phyloP scores from a whole-genome alignment of 192 early-diverging fungal species.

The Martensiomyces pterosporus region DNA sequence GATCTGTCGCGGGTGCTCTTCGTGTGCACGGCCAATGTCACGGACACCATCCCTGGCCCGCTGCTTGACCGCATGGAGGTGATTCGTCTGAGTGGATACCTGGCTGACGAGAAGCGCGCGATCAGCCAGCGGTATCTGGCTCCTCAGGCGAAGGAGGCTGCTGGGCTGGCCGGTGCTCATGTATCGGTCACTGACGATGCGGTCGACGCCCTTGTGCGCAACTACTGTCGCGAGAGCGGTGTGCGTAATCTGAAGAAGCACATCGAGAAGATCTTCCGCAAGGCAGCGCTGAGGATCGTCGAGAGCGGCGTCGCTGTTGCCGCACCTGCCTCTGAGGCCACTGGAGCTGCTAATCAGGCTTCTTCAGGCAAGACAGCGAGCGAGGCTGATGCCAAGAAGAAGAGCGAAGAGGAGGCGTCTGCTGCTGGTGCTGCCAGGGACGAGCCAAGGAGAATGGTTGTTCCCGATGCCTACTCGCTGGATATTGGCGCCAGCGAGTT shows the following conservation, averaged over 20 bases:
- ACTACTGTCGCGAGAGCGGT: conserved; percentile 95
- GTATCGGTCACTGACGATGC: conserved; percentile 70
- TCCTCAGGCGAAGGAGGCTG: conserved; percentile 75
- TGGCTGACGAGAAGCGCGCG: conserved; percentile 86
- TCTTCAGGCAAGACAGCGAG: not conserved
- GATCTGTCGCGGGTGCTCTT: conserved; percentile 98
- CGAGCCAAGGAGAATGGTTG: conserved; percentile 42
- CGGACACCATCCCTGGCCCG: conserved; percentile 96
- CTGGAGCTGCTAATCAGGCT: conserved; percentile 1
- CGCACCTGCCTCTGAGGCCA: not conserved
- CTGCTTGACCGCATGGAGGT: conserved; percentile 99
- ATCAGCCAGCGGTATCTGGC: conserved; percentile 92
- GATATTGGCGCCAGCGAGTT: conserved; percentile 67
- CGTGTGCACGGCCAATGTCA: conserved; percentile 97
- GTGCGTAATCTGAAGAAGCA: conserved; percentile 98
- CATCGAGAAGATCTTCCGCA: conserved; percentile 97
- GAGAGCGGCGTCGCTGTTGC: conserved; percentile 48
- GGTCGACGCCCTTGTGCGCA: conserved; percentile 78
- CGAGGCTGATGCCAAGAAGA: conserved; percentile 1
- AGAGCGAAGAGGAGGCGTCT: not conserved
- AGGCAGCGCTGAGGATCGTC: conserved; percentile 89
- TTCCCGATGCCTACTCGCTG: conserved; percentile 56
- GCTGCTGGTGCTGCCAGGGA: conserved; percentile 26
- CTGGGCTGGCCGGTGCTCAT: conserved; percentile 72
- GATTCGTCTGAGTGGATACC: conserved; percentile 87